Percentiles rank a stretch among this genome's conserved stretches.
phyloP scores from a whole-genome alignment of 495 filamentous ascomycete genomes.

The Annulohypoxylon maeteangense region DNA sequence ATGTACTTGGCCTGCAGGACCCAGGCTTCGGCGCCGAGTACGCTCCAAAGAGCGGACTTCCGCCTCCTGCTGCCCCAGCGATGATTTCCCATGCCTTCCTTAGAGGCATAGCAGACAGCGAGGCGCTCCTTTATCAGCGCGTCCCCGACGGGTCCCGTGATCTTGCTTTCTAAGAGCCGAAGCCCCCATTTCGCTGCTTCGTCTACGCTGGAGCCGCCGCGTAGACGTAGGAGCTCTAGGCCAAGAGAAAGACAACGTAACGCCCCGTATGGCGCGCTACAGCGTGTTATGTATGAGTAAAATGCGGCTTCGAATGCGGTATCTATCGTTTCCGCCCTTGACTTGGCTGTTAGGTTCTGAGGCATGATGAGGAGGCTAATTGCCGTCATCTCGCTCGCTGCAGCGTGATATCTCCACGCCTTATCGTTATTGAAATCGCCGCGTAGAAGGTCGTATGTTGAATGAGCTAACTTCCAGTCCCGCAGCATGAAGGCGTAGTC shows the following conservation, averaged over 20 bases:
- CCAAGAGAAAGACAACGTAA: conserved; percentile 79
- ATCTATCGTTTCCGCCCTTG: conserved; percentile 80
- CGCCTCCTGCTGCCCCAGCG: conserved; percentile 74
- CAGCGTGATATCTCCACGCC: conserved; percentile 95
- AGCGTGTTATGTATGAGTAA: conserved; percentile 92
- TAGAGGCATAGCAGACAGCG: conserved; percentile 82
- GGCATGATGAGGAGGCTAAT: conserved; percentile 81
- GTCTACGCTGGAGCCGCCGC: conserved; percentile 82
- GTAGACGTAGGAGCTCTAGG: conserved; percentile 81
- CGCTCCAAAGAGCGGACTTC: conserved; percentile 91
- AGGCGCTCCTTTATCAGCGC: conserved; percentile 86
- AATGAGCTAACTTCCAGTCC: conserved; percentile 92
- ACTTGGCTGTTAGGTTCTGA: conserved; percentile 74
- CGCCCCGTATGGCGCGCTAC: conserved; percentile 75
- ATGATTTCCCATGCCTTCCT: conserved; percentile 70
- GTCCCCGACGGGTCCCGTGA: conserved; percentile 78
- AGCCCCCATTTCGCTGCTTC: conserved; percentile 88
- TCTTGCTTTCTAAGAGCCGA: conserved; percentile 77
- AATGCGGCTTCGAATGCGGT: conserved; percentile 85
- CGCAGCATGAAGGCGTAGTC: conserved; percentile 97
- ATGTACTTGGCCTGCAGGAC: conserved; percentile 72
- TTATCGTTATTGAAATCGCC: conserved; percentile 93
- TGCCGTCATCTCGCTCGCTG: conserved; percentile 91
- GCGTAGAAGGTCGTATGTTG: conserved; percentile 87
- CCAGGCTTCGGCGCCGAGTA: conserved; percentile 86